phyloP scores from a whole-genome alignment of 208 protist species.

The Trypanosomatidae sp. region DNA sequence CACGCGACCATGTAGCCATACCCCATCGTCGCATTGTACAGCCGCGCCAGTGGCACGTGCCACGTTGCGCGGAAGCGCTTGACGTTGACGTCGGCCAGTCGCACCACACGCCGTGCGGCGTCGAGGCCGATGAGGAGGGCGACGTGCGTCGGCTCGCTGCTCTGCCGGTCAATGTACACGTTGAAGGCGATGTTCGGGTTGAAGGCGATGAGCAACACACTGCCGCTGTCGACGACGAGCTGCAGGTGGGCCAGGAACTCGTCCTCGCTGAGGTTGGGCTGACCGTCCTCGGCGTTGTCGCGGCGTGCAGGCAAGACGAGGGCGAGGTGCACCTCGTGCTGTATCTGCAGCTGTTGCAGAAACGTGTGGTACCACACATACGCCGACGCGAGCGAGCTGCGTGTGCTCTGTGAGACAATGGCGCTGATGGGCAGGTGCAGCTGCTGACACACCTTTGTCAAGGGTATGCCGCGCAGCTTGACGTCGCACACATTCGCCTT shows the following conservation, averaged over 20 bases:
- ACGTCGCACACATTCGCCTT: constrained; percentile 64
- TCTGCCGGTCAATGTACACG: constrained; percentile 32
- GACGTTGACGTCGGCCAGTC: constrained; percentile 81
- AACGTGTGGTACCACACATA: constrained; percentile 76
- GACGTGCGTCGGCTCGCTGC: constrained; percentile 62
- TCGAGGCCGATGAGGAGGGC: constrained; percentile 82
- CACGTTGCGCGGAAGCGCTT: constrained; percentile 86
- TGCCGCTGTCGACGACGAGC: constrained; percentile 37
- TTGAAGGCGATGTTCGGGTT: constrained; percentile 79
- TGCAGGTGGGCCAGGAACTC: constrained; percentile 64
- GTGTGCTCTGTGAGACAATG: constrained; percentile 51
- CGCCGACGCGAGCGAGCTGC: constrained; percentile 33
- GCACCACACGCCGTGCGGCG: constrained; percentile 44
- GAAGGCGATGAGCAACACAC: constrained; percentile 84
- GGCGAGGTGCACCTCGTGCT: constrained; percentile 45
- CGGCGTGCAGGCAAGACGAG: constrained; percentile 50
- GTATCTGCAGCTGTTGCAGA: constrained; percentile 57
- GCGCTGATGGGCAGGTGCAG: constrained; percentile 67
- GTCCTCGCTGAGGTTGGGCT: constrained; percentile 70
- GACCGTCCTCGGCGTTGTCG: constrained; percentile 63
- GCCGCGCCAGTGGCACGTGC: constrained; percentile 50
- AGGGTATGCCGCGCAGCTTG: constrained; percentile 78
- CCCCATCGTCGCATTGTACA: constrained; percentile 82
- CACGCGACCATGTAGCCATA: constrained; percentile 81
- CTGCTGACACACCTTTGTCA: constrained; percentile 74